These are phyloP conservation scores for Suillus brevipes DNA, from an alignment of 768 basidiomycete species.

Conservation along the genomic window DNA sequence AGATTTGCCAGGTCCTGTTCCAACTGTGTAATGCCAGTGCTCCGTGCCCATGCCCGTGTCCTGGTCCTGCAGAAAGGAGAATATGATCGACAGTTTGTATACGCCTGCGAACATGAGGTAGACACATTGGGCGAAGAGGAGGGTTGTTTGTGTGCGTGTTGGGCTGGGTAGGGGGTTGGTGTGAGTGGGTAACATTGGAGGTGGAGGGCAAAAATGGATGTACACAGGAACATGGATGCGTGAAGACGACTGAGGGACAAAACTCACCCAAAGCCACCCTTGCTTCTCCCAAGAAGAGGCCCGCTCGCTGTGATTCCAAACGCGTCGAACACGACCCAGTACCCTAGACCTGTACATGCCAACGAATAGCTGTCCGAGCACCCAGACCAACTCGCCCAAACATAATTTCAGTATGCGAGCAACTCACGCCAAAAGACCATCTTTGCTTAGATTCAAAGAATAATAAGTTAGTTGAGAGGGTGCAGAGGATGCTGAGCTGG, in stretches of 20 bases:
- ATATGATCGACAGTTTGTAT: slow-evolving; percentile 94
- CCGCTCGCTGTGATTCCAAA: slow-evolving; percentile 64
- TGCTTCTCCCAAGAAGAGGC: slow-evolving; percentile 21
- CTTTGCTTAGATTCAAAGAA: slow-evolving; percentile 5
- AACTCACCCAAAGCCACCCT: slow-evolving; percentile 64
- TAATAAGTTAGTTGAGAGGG: slow-evolving; percentile 1
- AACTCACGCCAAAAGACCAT: slow-evolving; percentile 22
- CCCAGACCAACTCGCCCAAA: slow-evolving; percentile 81
- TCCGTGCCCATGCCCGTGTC: slow-evolving; percentile 53
- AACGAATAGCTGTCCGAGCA: too few relatives aligned
- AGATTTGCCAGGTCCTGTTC: neutral
- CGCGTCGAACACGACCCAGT: slow-evolving; percentile 95
- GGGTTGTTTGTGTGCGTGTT: slow-evolving; percentile 64
- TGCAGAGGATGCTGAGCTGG: slow-evolving; percentile 18
- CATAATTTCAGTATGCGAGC: slow-evolving; percentile 46
- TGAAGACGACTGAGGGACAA: slow-evolving; percentile 24
- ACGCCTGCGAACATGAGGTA: slow-evolving; percentile 93
- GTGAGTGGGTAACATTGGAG: neutral
- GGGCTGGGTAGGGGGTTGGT: slow-evolving; percentile 40
- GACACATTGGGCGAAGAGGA: slow-evolving; percentile 88
- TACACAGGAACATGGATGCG: neutral
- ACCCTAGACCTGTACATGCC: slow-evolving; percentile 91
- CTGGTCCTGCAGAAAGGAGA: slow-evolving; percentile 78
- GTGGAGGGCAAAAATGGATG: neutral
- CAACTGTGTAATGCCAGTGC: too few relatives aligned